These are phyloP conservation scores for Styphnolobium japonicum DNA, from an alignment of 306 rosid genomes.

Conservation along the genomic window DNA sequence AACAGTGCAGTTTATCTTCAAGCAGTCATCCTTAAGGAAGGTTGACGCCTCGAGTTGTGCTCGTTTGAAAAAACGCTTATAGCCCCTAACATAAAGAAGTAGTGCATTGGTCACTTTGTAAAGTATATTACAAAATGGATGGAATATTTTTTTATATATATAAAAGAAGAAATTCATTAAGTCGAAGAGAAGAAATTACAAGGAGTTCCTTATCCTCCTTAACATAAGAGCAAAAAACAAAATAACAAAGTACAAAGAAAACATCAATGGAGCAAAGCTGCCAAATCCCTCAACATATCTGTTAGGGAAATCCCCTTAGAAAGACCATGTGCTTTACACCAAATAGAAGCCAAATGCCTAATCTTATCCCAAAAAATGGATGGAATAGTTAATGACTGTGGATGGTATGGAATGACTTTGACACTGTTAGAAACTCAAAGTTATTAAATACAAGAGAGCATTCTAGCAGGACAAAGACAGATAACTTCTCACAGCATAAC, in stretches of 20 bases:
- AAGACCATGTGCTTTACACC: too few relatives aligned
- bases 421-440: neutral
- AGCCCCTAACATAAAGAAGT: conserved; percentile 63
- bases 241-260: too few relatives aligned
- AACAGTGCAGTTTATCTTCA: conserved; percentile 97
- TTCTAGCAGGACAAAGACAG: neutral
- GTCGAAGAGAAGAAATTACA: too few relatives aligned
- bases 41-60: conserved; percentile 76
- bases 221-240: too few relatives aligned
- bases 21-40: conserved; percentile 90
- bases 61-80: conserved; percentile 87
- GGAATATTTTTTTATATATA: too few relatives aligned
- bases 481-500: neutral
- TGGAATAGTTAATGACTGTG: neutral
- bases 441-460: neutral
- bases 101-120: neutral
- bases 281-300: too few relatives aligned
- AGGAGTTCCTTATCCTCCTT: too few relatives aligned
- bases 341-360: too few relatives aligned
- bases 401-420: neutral
- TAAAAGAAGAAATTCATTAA: too few relatives aligned
- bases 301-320: too few relatives aligned
- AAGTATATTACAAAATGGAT: neutral
- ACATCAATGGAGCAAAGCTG: too few relatives aligned
- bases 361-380: too few relatives aligned